A percentile compares a stretch with the other conserved stretches of the same genome.
Evolutionary conservation across 148 eudicot genomes (phyloP).

Genomic region (Agrostemma githago): DNA sequence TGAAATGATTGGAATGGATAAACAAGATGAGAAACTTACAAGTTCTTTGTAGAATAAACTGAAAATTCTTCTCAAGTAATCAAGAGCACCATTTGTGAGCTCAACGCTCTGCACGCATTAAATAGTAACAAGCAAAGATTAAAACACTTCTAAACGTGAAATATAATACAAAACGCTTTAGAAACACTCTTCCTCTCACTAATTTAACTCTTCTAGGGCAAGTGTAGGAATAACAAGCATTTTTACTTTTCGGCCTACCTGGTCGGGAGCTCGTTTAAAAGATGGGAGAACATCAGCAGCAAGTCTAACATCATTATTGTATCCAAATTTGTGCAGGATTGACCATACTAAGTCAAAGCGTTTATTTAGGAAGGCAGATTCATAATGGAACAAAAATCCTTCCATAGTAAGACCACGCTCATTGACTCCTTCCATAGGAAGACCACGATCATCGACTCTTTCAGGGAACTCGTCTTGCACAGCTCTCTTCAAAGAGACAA

Average conservation of each 20-base stretch:
- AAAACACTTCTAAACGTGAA: neutral
- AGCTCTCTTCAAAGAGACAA: constrained; percentile 77
- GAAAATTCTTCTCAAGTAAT: constrained; percentile 30
- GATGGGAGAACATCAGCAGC: constrained; percentile 62
- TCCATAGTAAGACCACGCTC: no score
- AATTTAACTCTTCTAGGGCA: no score
- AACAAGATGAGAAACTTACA: constrained; percentile 29
- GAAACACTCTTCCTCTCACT: no score
- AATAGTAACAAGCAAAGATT: constrained; percentile 11
- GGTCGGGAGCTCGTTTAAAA: constrained; percentile 71
- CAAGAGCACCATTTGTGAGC: constrained; percentile 33
- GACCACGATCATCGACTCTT: constrained; percentile 77
- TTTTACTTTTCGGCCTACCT: constrained; percentile 34
- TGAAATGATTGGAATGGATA: neutral
- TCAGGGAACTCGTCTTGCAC: constrained; percentile 75
- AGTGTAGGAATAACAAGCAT: no score
- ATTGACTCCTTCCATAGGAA: no score
- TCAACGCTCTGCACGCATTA: constrained; percentile 34
- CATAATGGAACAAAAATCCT: constrained; percentile 79
- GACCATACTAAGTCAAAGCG: constrained; percentile 88
- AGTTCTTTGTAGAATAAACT: constrained; percentile 25
- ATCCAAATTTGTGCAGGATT: constrained; percentile 73
- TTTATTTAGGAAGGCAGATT: constrained; percentile 71
- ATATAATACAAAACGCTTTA: no score
- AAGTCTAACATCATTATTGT: constrained; percentile 76